Base-by-base conservation (phyloP, 202 grass and related monocot species). In the Setaria italica region DNA sequence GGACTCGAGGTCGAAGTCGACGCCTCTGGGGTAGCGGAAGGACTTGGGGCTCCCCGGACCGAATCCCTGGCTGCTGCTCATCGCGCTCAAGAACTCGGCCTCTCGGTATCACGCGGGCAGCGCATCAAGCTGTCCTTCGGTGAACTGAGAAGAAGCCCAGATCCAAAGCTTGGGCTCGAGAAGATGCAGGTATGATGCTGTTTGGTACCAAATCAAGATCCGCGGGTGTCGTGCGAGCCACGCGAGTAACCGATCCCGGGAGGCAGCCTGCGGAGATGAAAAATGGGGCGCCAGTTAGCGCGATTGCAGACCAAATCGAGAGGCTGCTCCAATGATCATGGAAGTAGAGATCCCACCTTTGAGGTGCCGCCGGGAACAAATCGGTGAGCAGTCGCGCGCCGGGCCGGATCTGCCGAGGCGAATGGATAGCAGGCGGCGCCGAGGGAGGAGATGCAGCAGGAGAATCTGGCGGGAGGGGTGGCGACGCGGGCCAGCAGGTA, bases 21-120 rank as follows among this genome's bases (percentile, higher is more conserved):
- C 29, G 48, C 48, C 69, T 21, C 70, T 87, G 62, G 90, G 90
- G 90, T 99, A 99, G 79, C 85, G 89, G 78, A 96, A 94, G 29
- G 96, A 87, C 55, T 86, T 90, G 82, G 93, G 90, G 59, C 91
- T 98, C 83, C 91, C 92, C 33, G 91, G 60, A 34, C 93, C 91
- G 81, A 90, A 94, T 63, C 89, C 88, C 78, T 90, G 88, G 82
- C 87, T 95, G 82, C 87, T 95, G 75, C 76, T 94, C 93, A 95
- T 99, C 21, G 70, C 85, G 88, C 70, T 83, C 83, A 53, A 21
- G 39, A 80, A 76, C 49, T 14, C 67, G 1, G 11, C 72, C 46
- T 45, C 51, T 17, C 58, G 7, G 10, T 9, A 70, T 85, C 29
- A 78, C 63, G 8, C 10, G 39, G 41, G 51, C 43, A 72, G 4